Evolutionary conservation across 257 asterid species (phyloP), one percentile per base, ranked within the genome.

Genomic region (Sherardia arvensis): DNA sequence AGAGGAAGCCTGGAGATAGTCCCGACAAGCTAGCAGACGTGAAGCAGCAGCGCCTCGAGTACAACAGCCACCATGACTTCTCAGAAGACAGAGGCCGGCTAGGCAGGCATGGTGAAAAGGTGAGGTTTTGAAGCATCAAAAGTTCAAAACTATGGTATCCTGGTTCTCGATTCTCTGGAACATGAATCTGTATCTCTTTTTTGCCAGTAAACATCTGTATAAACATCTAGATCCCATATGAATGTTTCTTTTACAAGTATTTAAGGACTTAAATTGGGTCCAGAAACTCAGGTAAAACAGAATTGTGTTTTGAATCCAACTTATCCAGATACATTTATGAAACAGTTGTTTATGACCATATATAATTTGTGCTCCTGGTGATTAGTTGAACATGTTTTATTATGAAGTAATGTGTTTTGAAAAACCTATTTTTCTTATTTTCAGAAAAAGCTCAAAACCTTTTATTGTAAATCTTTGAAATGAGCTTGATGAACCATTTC

Each of bases 1-100:
- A 87, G 76, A 80, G 90, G 65, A 90, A 79, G 83, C 77, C 94
- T 1, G 77, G 71, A 23, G 77, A 73, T 30, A 85, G 91, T 60
- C 91, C 95, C 38, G 91, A 78, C 47, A 74, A 68, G 65, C 29
- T 61, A 49, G 28, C n/a, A 27, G 88, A 83, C 61, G 84, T 80
- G 53, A 83, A 78, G 66, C 75, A 78, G 66, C 75, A 67, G 54
- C 71, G 68, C 38, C 75, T 66, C 21, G 85, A 80, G 67, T 71
- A 71, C 59, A 36, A 36, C 45, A 66, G 58, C 32, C 74, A 80
- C 69, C 76, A 62, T 17, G 80, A 74, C 55, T 74, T 74, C 34
- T 67, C 79, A 4, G 92, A 85, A 45, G 93, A 83, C 33, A 79
- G 84, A 53, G 79, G 75, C 62, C 77, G 82, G 69, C n/a, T 71